phyloP scores from a whole-genome alignment of 768 basidiomycete genomes.

The Lentinus brumalis region DNA sequence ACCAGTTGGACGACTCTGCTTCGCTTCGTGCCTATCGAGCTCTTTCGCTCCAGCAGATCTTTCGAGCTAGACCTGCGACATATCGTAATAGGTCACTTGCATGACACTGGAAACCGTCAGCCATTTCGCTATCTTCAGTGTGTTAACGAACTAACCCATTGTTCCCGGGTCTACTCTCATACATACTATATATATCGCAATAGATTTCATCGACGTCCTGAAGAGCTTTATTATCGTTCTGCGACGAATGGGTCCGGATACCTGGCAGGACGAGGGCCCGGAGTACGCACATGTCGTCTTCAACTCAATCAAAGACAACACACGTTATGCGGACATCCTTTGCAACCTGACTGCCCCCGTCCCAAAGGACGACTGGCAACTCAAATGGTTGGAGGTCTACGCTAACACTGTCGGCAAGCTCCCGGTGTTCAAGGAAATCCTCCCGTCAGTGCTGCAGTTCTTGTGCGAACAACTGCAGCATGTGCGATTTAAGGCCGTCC shows the following conservation, averaged over 20 bases:
- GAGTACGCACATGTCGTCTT: constrained; percentile 81
- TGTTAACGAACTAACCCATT: constrained; percentile 2
- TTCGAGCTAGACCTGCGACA: constrained; percentile 49
- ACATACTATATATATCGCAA: not conserved
- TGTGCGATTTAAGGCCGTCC: constrained; percentile 60
- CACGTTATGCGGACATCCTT: constrained; percentile 50
- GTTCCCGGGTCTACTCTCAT: constrained; percentile 3
- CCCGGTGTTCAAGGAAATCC: constrained; percentile 44
- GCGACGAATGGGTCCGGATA: constrained; percentile 49
- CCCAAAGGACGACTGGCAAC: constrained; percentile 35
- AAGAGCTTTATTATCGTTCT: constrained; percentile 62
- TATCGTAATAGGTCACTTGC: constrained; percentile 60
- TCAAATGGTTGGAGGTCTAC: constrained; percentile 28
- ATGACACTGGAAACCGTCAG: constrained; percentile 63
- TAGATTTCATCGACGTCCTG: constrained; percentile 64
- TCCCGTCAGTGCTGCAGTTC: constrained; percentile 72
- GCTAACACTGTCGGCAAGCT: constrained; percentile 23
- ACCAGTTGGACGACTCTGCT: constrained; percentile 44
- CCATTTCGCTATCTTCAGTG: constrained; percentile 6
- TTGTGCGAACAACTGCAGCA: constrained; percentile 84
- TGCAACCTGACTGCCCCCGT: constrained; percentile 27
- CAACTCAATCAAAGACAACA: constrained; percentile 83
- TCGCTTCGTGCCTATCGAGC: constrained; percentile 54
- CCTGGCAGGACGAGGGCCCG: constrained; percentile 73
- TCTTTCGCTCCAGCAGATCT: constrained; percentile 35